Evolutionary conservation across 164 flowering plant species (phyloP), one percentile per base, ranked within the genome.

Genomic region (Hamamelis virginiana): DNA sequence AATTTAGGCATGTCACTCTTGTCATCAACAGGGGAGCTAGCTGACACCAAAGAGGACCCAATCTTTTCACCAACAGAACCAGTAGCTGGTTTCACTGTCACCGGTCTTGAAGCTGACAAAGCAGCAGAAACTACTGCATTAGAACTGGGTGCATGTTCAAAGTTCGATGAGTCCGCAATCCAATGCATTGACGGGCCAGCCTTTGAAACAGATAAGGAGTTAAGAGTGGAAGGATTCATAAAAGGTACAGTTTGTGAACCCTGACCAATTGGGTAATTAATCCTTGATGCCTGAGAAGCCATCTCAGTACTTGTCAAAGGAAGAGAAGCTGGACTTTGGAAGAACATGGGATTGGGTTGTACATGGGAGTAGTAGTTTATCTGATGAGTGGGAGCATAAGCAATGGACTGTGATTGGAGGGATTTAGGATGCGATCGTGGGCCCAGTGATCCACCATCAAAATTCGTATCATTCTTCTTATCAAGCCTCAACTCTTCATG

Each of bases 401-500:
- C 73, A 64, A 91, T 71, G 57, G 91, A 77, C 76, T 91, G 97
- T 22, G 95, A 82, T 52, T 82, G 96, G 62, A 87, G 79, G 18
- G 91, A 82, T 38, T 80, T 66, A 76, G 85, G 63, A 65, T 85
- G 89, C 4, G 86, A 65, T 72, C 87, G 80, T 10, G 77, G 46
- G 57, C 69, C 88, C 12, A 88, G 73, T 52, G 86, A 69, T 12
- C 88, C 87, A 65, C 75, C 82, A 72, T 84, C 92, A n/a, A 95
- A 33, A 33, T 33, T 33, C 6, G 41, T 33, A 33, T 33, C 41
- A 33, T 2, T 33, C 41, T 6, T 33, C 41, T 33, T 33, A 33
- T 33, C 41, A 33, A 33, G 82, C 72, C 86, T 89, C 79, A 95
- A 62, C 73, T 92, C 96, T 76, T 90, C 91, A 70, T 82, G 92